A percentile compares a stretch with the other conserved stretches of the same genome.
These are phyloP conservation scores for Arachnomyces sp. DNA, from an alignment of 2,329 filamentous ascomycete genomes.

Conservation along the genomic window DNA sequence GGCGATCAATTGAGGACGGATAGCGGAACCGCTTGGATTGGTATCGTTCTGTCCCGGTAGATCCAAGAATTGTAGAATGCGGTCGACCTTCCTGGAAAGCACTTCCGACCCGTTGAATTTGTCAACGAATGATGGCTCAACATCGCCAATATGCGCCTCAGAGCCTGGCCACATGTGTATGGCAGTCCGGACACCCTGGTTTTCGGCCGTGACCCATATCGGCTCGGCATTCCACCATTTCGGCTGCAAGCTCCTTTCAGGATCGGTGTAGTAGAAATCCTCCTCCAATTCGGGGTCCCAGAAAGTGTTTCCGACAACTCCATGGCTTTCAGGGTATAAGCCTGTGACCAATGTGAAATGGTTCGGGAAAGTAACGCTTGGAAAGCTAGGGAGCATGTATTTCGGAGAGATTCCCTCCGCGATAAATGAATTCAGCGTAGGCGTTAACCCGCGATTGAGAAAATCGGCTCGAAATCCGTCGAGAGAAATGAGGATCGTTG, in stretches of 20 bases:
- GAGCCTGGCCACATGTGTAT: slow-evolving; percentile 99
- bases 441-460: slow-evolving; percentile 72
- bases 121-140: slow-evolving; percentile 73
- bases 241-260: slow-evolving; percentile 63
- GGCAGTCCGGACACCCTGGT: slow-evolving; percentile 65
- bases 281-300: slow-evolving; percentile 72
- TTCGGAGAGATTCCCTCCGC: slow-evolving; percentile 76
- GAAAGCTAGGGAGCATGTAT: slow-evolving; percentile 92
- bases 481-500: slow-evolving; percentile 85
- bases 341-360: slow-evolving; percentile 92
- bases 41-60: slow-evolving; percentile 60
- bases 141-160: slow-evolving; percentile 70
- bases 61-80: slow-evolving; percentile 77
- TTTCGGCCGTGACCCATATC: slow-evolving; percentile 87
- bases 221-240: slow-evolving; percentile 97
- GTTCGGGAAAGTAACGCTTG: slow-evolving; percentile 92
- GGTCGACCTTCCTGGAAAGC: slow-evolving; percentile 65
- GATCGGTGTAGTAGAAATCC: slow-evolving; percentile 83
- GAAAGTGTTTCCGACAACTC: slow-evolving; percentile 87
- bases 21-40: slow-evolving; percentile 38
- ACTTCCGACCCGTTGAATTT: slow-evolving; percentile 71
- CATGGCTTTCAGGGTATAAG: slow-evolving; percentile 84
- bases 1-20: slow-evolving; percentile 81
- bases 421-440: slow-evolving; percentile 68
- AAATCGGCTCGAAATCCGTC: slow-evolving; percentile 97